Percentiles rank a stretch among this genome's conserved stretches.
Evolutionary conservation across 768 basidiomycete species (phyloP).

Genomic region (Leccinum olivaceopallidum): DNA sequence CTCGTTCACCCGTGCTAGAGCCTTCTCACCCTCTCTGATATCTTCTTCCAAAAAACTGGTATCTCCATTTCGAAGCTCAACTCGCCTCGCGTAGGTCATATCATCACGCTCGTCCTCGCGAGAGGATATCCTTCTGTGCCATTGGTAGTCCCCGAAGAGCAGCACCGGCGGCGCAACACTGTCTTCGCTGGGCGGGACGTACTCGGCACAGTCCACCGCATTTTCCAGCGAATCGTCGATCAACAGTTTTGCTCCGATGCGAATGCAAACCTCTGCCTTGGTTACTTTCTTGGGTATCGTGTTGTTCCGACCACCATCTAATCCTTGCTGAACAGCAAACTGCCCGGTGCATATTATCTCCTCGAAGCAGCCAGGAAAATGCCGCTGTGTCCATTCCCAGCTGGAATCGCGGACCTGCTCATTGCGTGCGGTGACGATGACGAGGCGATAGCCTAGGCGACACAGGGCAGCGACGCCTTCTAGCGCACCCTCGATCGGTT

Average conservation of each 20-base stretch:
- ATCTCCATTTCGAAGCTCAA: slow-evolving; percentile 45
- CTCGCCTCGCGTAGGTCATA: slow-evolving; percentile 52
- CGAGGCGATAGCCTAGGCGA: slow-evolving; percentile 63
- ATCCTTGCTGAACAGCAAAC: slow-evolving; percentile 51
- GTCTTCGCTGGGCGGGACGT: slow-evolving; percentile 17
- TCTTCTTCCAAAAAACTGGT: slow-evolving; percentile 60
- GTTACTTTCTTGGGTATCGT: slow-evolving; percentile 51
- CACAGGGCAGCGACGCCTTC: slow-evolving; percentile 57
- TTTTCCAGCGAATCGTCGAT: slow-evolving; percentile 86
- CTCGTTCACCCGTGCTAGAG: slow-evolving; percentile 43
- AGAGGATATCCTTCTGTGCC: slow-evolving; percentile 64
- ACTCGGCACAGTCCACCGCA: slow-evolving; percentile 55
- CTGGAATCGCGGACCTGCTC: slow-evolving; percentile 55
- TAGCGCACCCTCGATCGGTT: slow-evolving; percentile 59
- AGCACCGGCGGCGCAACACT: slow-evolving; percentile 52
- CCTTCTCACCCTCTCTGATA: slow-evolving; percentile 28
- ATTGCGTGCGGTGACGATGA: slow-evolving; percentile 76
- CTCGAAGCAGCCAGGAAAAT: slow-evolving; percentile 66
- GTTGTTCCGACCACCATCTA: slow-evolving; percentile 33
- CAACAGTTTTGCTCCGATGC: slow-evolving; percentile 61
- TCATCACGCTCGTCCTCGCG: slow-evolving; percentile 47
- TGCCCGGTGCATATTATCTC: slow-evolving; percentile 74
- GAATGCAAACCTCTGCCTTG: slow-evolving; percentile 73
- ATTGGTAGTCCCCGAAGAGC: slow-evolving; percentile 75
- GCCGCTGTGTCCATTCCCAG: slow-evolving; percentile 63